phyloP scores from a whole-genome alignment of 176 grass and related monocot genomes.

The Zizania latifolia region DNA sequence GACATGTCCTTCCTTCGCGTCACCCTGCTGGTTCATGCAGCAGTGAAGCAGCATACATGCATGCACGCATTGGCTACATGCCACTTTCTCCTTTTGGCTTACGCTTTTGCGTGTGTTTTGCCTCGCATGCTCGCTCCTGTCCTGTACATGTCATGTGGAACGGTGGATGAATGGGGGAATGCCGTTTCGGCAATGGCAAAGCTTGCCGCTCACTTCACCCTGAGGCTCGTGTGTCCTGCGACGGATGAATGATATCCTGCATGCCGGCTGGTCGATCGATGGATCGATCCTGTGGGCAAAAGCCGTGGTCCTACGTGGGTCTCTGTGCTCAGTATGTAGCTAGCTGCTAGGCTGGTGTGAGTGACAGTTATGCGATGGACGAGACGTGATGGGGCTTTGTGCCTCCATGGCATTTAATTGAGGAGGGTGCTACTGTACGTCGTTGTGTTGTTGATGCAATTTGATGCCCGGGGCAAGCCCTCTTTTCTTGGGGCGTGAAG shows the following conservation, averaged over 20 bases:
- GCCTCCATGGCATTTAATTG: not conserved
- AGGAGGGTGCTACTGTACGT: not conserved
- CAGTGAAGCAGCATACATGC: not conserved
- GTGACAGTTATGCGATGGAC: not conserved
- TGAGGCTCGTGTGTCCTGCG: not conserved
- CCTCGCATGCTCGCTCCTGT: not conserved
- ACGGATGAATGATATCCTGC: not conserved
- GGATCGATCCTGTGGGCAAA: not conserved
- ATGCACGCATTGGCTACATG: too few relatives aligned
- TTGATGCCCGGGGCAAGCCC: not conserved
- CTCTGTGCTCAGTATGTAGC: too few relatives aligned
- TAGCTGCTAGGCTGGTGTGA: not conserved
- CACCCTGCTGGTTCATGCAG: not conserved
- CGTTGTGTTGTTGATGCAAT: conserved; percentile 15
- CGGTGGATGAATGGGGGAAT: not conserved
- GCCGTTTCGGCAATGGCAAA: conserved; percentile 2
- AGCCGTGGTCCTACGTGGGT: not conserved
- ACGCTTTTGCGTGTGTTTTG: not conserved
- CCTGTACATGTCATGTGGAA: not conserved
- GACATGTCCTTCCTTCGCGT: not conserved
- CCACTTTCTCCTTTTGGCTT: not conserved
- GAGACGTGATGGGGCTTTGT: not conserved
- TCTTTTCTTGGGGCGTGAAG: not conserved
- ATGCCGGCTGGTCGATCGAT: not conserved
- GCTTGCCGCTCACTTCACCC: not conserved